Evolutionary conservation across 805 yeast genomes (phyloP), one percentile per base, ranked within the genome.

Genomic region (Yamadazyma phyllophila): DNA sequence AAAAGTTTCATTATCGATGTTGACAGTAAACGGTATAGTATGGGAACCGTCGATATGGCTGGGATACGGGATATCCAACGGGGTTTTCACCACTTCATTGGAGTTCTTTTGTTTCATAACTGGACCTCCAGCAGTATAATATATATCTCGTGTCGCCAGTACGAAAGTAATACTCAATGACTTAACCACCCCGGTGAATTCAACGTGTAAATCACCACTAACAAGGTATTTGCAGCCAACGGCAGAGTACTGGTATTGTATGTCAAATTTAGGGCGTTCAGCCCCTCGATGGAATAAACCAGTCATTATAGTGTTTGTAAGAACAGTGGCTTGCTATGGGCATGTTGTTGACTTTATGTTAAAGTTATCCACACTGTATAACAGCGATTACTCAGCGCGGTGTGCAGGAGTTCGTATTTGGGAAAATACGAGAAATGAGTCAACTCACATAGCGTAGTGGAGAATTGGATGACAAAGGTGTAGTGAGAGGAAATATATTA

Each of bases 111-210:
- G 31, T 32, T 32, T 39, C 7, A 32, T 12, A 7, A 32, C n/a
- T 4, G 43, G 43, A 2, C 43, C 43, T 2, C 30, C 31, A 20
- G 43, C 29, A 17, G 26, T 39, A 20, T 39, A 39, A 29, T 17
- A 11, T 12, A 26, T 24, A 7, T 39, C 13, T 32, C 30, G 31
- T 10, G 16, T 14, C 2, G 11, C 27, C 16, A 10, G 34, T 12
- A 39, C 43, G 11, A 39, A 20, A 16, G 12, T 10, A 31, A 13
- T n/a, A n/a, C 27, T 9, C 31, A 31, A 10, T 39, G n/a, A 2
- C 16, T 20, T 20, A 6, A 20, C 10, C 3, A 31, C 37, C 17
- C n/a, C 10, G n/a, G 37, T 31, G 2, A 32, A 20, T 4, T n/a
- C n/a, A 31, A 39, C 17, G 4, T 16, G 4, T 5, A 39, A 8